These are phyloP conservation scores for Triticum dicoccoides DNA, from an alignment of 176 grass and related monocot genomes.

Conservation along the genomic window DNA sequence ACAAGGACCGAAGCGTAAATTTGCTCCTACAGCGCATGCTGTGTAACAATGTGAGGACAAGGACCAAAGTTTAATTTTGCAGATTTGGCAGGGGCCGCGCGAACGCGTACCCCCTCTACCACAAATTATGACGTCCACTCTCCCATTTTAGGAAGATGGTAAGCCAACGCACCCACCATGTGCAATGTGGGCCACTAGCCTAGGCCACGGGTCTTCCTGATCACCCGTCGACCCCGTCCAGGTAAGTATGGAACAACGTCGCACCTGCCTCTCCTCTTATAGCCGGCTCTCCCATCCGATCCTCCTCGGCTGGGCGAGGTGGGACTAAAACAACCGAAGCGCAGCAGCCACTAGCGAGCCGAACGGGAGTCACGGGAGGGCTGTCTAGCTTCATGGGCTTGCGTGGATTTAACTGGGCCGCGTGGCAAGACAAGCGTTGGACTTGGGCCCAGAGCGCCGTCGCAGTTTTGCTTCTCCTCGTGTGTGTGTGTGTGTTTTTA, in stretches of 20 bases:
- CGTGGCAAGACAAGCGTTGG: too few species aligned
- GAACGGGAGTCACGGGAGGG: too few species aligned
- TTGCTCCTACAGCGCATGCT: too few species aligned
- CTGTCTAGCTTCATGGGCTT: too few species aligned
- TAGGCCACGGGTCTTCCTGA: conserved; percentile 44
- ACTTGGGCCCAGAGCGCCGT: too few species aligned
- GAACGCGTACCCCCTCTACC: conserved; percentile 43
- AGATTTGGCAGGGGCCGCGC: conserved; percentile 47
- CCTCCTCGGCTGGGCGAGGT: too few species aligned
- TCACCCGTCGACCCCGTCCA: conserved; percentile 46
- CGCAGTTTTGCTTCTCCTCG: too few species aligned
- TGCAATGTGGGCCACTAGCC: conserved; percentile 42
- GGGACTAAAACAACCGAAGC: too few species aligned
- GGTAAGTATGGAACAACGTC: conserved; percentile 18
- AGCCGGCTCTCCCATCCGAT: not conserved
- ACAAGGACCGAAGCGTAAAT: too few species aligned
- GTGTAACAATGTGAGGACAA: not conserved
- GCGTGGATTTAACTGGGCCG: too few species aligned
- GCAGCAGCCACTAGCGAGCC: too few species aligned
- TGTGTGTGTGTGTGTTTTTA: too few species aligned
- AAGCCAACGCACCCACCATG: conserved; percentile 29
- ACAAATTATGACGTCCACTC: conserved; percentile 67
- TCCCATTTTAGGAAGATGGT: conserved; percentile 24
- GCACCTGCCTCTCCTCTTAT: not conserved
- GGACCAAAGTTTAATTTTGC: not conserved